These are phyloP conservation scores for Phytophthora quininea DNA, from an alignment of 352 stramenopile genomes.

Conservation along the genomic window DNA sequence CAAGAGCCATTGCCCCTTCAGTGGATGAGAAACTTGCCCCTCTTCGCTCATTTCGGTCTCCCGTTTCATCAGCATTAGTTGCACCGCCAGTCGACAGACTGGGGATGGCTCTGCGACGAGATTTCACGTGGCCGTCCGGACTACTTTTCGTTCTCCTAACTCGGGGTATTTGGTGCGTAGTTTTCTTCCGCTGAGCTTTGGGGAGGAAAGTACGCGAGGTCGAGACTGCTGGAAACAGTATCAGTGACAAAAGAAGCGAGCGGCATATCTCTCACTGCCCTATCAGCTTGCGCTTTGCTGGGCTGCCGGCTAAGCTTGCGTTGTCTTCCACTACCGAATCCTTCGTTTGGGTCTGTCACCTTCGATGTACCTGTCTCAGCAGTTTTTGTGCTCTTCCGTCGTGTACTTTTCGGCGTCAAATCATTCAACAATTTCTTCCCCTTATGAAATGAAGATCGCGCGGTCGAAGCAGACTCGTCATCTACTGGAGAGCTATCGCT, in stretches of 20 bases:
- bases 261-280: conserved; percentile 8
- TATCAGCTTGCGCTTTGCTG: conserved; percentile 22
- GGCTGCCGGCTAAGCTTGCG: conserved; percentile 25
- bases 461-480: conserved; percentile 16
- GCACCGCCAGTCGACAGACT: conserved; percentile 11
- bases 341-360: conserved; percentile 18
- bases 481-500: conserved; percentile 13
- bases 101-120: conserved; percentile 21
- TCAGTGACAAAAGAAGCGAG: conserved; percentile 16
- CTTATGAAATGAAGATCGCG: conserved; percentile 22
- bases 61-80: conserved; percentile 1
- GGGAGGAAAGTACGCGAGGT: conserved; percentile 22
- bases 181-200: conserved; percentile 48
- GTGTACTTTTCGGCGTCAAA: conserved; percentile 15
- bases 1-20: conserved; percentile 29
- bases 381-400: conserved; percentile 25
- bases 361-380: conserved; percentile 23
- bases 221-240: conserved; percentile 13
- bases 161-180: conserved; percentile 36
- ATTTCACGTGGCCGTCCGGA: conserved; percentile 28
- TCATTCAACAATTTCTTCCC: conserved; percentile 26
- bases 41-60: conserved; percentile 2
- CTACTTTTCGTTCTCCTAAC: conserved; percentile 30
- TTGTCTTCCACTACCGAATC: conserved; percentile 10
- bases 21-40: conserved; percentile 1